Conservation (phyloP, 306 rosid genomes). For the Gastrolobium villosum region DNA sequence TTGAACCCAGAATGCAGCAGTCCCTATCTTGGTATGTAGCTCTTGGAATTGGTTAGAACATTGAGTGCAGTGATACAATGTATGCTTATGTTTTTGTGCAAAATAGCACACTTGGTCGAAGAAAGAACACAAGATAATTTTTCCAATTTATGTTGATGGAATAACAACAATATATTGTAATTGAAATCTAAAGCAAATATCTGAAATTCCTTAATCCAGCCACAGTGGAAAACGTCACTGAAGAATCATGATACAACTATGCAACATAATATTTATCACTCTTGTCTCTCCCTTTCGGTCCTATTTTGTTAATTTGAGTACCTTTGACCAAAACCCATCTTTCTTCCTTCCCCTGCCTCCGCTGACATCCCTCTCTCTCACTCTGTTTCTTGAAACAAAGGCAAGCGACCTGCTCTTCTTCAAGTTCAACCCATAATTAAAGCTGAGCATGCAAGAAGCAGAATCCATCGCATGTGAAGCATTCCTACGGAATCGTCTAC, state of each 20-base stretch:
- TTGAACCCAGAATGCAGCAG: neutral
- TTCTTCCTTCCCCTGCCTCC: constrained; percentile 53
- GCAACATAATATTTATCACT: neutral
- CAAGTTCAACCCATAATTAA: constrained; percentile 58
- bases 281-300: constrained; percentile 11
- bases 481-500: constrained; percentile 52
- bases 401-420: constrained; percentile 76
- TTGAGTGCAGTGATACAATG: neutral
- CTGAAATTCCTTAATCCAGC: constrained; percentile 1
- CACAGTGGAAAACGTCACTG: neutral
- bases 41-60: neutral
- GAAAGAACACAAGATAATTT: constrained; percentile 2
- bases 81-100: neutral
- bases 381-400: constrained; percentile 46
- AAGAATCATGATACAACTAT: constrained; percentile 11
- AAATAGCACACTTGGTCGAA: neutral
- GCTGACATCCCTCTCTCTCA: constrained; percentile 39
- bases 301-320: constrained; percentile 54
- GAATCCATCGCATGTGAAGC: constrained; percentile 56
- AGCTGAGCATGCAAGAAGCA: constrained; percentile 46
- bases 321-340: constrained; percentile 80
- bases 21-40: neutral
- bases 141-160: neutral
- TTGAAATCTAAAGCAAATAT: neutral
- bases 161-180: neutral